Evolutionary conservation across 1,139 yeast genomes (phyloP).

Genomic region (Zhuliangozyma blackwelliae): DNA sequence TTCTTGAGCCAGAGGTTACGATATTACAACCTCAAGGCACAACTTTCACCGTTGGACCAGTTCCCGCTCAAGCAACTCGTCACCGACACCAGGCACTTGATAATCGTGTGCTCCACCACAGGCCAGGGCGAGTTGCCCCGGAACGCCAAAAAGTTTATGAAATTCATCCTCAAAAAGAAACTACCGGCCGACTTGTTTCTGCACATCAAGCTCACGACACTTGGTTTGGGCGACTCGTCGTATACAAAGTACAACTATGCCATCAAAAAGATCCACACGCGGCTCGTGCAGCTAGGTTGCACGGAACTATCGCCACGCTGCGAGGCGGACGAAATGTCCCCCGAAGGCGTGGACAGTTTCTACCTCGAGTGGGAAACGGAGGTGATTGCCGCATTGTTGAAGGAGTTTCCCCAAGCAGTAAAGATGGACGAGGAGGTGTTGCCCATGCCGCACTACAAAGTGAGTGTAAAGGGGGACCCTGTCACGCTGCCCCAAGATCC

Average conservation of each 20-base stretch:
- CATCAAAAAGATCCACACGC: constrained; percentile 69
- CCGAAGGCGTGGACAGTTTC: constrained; percentile 76
- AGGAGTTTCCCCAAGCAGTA: constrained; percentile 5
- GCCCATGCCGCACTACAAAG: constrained; percentile 15
- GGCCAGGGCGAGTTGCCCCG: constrained; percentile 95
- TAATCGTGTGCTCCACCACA: constrained; percentile 81
- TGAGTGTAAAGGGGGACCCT: constrained; percentile 1
- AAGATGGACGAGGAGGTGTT: constrained; percentile 12
- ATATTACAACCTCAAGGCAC: constrained; percentile 51
- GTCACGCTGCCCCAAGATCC: too few relatives aligned
- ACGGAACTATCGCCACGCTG: constrained; percentile 65
- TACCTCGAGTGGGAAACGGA: constrained; percentile 69
- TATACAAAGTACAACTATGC: constrained; percentile 88
- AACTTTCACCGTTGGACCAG: constrained; percentile 56
- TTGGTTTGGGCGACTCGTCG: constrained; percentile 95
- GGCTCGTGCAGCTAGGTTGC: constrained; percentile 82
- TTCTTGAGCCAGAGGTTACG: constrained; percentile 55
- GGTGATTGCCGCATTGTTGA: constrained; percentile 39
- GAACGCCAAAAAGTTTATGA: constrained; percentile 71
- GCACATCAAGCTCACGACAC: constrained; percentile 62
- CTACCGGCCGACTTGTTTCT: constrained; percentile 62
- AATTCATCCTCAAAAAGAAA: constrained; percentile 60
- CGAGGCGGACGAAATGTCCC: constrained; percentile 84
- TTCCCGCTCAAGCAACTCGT: constrained; percentile 51
- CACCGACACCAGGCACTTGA: constrained; percentile 46